phyloP scores from a whole-genome alignment of 75 land plant genomes.

The Pinus tabuliformis region DNA sequence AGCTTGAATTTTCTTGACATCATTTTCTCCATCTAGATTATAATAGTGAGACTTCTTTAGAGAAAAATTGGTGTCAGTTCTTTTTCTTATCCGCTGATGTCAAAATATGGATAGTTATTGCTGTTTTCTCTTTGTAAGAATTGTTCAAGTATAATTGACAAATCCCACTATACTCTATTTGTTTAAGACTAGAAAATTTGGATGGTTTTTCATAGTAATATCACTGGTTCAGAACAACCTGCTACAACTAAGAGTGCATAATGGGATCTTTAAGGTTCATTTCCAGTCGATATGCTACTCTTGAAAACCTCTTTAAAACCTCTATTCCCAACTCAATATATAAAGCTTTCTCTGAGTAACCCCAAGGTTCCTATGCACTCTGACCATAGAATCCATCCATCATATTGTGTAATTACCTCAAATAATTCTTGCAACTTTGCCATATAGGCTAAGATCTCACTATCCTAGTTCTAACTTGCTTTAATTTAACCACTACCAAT shows the following conservation, averaged over 20 bases:
- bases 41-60: not conserved
- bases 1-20: conserved; percentile 9
- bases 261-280: not conserved
- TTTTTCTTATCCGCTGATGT: not conserved
- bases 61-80: not conserved
- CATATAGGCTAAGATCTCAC: too few relatives aligned
- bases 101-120: not conserved
- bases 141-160: not conserved
- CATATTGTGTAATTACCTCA: too few relatives aligned
- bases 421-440: too few relatives aligned
- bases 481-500: too few relatives aligned
- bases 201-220: not conserved
- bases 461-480: too few relatives aligned
- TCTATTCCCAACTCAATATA: too few relatives aligned
- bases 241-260: not conserved
- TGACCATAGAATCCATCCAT: too few relatives aligned
- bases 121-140: not conserved
- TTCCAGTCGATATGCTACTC: not conserved
- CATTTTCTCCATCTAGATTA: not conserved
- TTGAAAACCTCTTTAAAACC: not conserved
- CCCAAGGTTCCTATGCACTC: too few relatives aligned
- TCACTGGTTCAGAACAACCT: not conserved
- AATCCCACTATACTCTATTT: not conserved
- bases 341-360: too few relatives aligned
- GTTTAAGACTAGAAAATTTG: not conserved